A percentile compares a stretch with the other conserved stretches of the same genome.
Conservation (phyloP, 2,329 filamentous ascomycete species). For the Pseudogymnoascus sp. region DNA sequence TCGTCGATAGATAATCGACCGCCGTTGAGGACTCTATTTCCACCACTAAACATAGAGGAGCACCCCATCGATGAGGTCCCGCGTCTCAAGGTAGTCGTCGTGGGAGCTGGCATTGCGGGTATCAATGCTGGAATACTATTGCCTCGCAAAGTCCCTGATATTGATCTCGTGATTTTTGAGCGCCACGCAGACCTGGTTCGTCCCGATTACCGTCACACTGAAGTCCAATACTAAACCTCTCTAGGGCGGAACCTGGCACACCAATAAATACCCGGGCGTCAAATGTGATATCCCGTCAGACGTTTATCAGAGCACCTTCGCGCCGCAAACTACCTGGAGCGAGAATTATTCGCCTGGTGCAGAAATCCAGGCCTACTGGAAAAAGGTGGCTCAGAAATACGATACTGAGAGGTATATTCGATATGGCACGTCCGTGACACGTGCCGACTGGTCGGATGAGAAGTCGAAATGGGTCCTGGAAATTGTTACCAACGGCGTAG, state of each 20-base stretch:
- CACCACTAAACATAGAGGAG: constrained; percentile 11
- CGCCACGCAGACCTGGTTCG: constrained; percentile 60
- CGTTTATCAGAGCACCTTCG: constrained; percentile 61
- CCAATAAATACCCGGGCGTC: constrained; percentile 55
- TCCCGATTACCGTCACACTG: constrained; percentile 12
- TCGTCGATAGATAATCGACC: not conserved
- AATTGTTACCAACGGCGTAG: constrained; percentile 25
- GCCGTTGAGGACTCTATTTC: constrained; percentile 10
- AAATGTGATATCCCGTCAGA: constrained; percentile 64
- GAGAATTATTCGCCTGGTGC: constrained; percentile 58
- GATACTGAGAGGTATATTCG: constrained; percentile 51
- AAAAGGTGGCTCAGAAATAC: constrained; percentile 53
- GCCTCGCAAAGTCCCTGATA: constrained; percentile 58
- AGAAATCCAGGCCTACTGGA: constrained; percentile 62
- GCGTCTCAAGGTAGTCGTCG: constrained; percentile 35
- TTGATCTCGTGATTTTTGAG: constrained; percentile 59
- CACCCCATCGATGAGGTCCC: constrained; percentile 11
- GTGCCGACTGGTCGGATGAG: constrained; percentile 26
- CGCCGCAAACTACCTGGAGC: constrained; percentile 58
- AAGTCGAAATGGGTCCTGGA: constrained; percentile 25
- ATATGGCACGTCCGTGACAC: constrained; percentile 32
- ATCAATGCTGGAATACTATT: constrained; percentile 57
- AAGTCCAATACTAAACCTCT: not conserved
- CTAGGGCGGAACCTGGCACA: constrained; percentile 44
- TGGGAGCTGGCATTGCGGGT: constrained; percentile 56